Base-by-base conservation (phyloP, 441 rosid species). In the Populus tomentosa region DNA sequence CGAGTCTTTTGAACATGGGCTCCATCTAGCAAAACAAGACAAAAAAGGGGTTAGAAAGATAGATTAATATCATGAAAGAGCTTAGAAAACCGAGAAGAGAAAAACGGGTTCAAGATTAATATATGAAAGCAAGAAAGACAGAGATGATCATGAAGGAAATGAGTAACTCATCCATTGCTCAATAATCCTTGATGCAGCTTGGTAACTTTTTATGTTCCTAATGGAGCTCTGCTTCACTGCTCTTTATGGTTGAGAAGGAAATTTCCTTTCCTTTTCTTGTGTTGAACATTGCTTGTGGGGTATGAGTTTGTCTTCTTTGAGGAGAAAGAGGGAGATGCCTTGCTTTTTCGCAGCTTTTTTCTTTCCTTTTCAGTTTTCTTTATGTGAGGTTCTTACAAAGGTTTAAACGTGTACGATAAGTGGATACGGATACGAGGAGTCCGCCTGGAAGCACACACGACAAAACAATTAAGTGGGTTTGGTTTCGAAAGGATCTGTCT, bases 1-100 rank as follows among this genome's bases (percentile, higher is more conserved):
- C 50, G 77, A 71, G 1, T 82, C 87, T 82, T 91, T 94, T 2
- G 89, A 86, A 78, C 94, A 94, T 88, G 97, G 90, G 85, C 56
- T 46, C 4, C 77, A 64, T 46, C 56, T 14, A 46, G 20, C 56
- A 46, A 46, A 46, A 46, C 56, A 46, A 13, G 18, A 46, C 56
- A 46, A 14, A 14, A 46, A 46, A 46, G 0, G 56, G 56, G 56
- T 46, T 46, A 46, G 20, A 46, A 46, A 46, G 56, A 46, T 46
- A 4, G 56, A 14, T 46, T 14, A 46, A 46, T 46, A 46, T 14
- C 56, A 46, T 46, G 56, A 46, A 46, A 46, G 56, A 46, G 56
- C 7, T 46, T 46, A 62, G 24, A 46, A 69, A 78, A 46, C 13
- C 50, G 16, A 16, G 7, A 53, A 24, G 46, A 26, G 20, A 30